Evolutionary conservation across 805 yeast genomes (phyloP), one percentile per base, ranked within the genome.

Genomic region (Yarrowia divulgata): DNA sequence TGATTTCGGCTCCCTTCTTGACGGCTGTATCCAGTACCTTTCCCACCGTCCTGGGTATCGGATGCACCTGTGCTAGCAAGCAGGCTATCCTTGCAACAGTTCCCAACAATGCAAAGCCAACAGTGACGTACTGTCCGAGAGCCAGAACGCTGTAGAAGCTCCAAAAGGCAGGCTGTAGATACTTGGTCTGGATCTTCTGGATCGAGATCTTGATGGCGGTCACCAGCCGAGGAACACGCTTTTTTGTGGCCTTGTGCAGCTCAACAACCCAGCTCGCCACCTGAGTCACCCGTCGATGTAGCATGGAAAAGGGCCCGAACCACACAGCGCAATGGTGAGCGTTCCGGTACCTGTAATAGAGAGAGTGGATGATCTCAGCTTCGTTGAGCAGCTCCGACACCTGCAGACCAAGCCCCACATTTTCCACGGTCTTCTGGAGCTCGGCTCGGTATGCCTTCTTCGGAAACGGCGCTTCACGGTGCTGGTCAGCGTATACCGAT

Each of bases 261-360:
- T 63, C 48, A 37, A 18, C 45, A 12, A 35, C 7, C 69, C 69
- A 29, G 5, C 13, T 16, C 48, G 63, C 54, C 19, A 63, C 29
- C 57, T 77, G 74, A 3, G 68, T 19, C 16, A 73, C 68, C 32
- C 75, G 80, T 49, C 97, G 82, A 73, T 89, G 90, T 35, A 91
- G 74, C 10, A 88, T 83, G 71, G 87, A 83, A 49, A 93, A 79
- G 70, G 85, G 83, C 70, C 81, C 84, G 94, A 97, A 93, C 97
- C 97, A 93, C 9, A 75, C 74, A 39, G 91, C 84, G 8, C 83
- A 84, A 3, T 88, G 80, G 74, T 91, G 97, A 76, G 93, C 97
- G 76, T 91, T 91, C 67, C 83, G 81, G 77, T 88, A 89, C 71
- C 97, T 81, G 73, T 89, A 91, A 74, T 89, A 87, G 3, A 91